These are phyloP conservation scores for Termitomyces sp. DNA, from an alignment of 768 basidiomycete genomes.

Conservation along the genomic window DNA sequence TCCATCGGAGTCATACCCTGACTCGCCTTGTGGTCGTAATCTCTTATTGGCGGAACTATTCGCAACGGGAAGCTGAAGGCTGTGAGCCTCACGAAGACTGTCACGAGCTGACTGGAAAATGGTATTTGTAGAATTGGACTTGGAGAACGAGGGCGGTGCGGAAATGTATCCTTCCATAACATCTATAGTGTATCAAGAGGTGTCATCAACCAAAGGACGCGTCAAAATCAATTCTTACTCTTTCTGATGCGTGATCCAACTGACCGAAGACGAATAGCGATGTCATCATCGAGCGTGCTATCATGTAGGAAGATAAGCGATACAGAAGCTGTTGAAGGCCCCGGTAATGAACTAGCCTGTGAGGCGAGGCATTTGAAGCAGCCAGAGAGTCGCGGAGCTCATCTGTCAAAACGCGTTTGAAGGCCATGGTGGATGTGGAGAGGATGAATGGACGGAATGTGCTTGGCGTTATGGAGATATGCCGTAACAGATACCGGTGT, in stretches of 20 bases:
- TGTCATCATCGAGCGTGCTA: constrained; percentile 42
- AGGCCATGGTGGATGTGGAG: constrained; percentile 5
- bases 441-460: background rate
- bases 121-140: constrained; percentile 30
- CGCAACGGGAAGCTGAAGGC: constrained; percentile 9
- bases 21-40: constrained; percentile 26
- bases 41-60: constrained; percentile 26
- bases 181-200: constrained; percentile 34
- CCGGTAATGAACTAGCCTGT: constrained; percentile 10
- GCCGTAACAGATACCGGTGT: background rate
- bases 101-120: constrained; percentile 57
- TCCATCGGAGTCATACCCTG: constrained; percentile 20
- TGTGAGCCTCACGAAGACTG: constrained; percentile 43
- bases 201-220: constrained; percentile 9
- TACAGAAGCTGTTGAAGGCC: background rate
- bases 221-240: constrained; percentile 33
- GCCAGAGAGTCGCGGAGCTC: constrained; percentile 13
- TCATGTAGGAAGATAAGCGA: constrained; percentile 13
- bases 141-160: constrained; percentile 32
- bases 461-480: background rate
- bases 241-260: constrained; percentile 56
- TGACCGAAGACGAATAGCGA: constrained; percentile 49
- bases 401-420: constrained; percentile 26
- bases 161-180: constrained; percentile 57
- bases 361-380: constrained; percentile 9